Conservation (phyloP, 1,139 yeast genomes). For the Tardiomyces blankii region DNA sequence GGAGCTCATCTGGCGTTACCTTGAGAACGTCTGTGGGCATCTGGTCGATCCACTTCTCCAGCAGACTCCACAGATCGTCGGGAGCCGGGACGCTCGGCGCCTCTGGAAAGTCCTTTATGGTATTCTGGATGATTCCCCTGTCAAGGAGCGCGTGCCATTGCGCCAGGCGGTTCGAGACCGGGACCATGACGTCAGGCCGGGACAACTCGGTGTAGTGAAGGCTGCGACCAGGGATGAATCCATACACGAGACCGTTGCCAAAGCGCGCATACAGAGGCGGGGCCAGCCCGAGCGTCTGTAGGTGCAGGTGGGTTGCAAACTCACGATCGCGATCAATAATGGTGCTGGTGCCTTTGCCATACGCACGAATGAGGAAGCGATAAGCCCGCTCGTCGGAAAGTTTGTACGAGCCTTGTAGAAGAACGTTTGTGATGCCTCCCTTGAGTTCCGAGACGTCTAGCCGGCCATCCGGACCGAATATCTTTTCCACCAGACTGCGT, state of each 20-base stretch:
- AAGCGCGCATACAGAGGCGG: conserved; percentile 62
- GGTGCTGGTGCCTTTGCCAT: conserved; percentile 64
- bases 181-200: conserved; percentile 36
- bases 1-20: conserved; percentile 15
- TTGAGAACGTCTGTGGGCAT: conserved; percentile 32
- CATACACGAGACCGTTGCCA: conserved; percentile 66
- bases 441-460: conserved; percentile 34
- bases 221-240: conserved; percentile 56
- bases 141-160: conserved; percentile 54
- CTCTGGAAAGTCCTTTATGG: background rate
- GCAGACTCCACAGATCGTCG: conserved; percentile 45
- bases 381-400: conserved; percentile 6
- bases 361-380: conserved; percentile 52
- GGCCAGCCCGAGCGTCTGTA: conserved; percentile 52
- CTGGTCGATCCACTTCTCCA: conserved; percentile 50
- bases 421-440: conserved; percentile 76
- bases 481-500: background rate
- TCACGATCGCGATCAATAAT: conserved; percentile 72
- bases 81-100: conserved; percentile 6
- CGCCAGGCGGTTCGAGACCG: conserved; percentile 58
- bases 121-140: conserved; percentile 30
- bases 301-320: conserved; percentile 56
- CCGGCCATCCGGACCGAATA: background rate
- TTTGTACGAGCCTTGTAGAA: conserved; percentile 37
- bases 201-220: conserved; percentile 46